Conservation (phyloP, 2,329 filamentous ascomycete species). For the Clonostachys rhizophaga region DNA sequence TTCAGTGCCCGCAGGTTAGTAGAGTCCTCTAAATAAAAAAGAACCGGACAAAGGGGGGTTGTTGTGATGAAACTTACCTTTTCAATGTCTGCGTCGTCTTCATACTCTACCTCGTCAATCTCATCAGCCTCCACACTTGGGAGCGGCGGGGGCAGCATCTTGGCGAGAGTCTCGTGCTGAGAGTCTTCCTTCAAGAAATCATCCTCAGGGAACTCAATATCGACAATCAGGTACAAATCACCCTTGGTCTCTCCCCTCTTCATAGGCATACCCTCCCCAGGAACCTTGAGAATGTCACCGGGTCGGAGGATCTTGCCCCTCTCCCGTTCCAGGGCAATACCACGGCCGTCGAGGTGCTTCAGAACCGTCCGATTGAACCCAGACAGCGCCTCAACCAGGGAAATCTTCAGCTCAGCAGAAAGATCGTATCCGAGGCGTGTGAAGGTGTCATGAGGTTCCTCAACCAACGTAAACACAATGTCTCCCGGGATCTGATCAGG, state of each 20-base stretch:
- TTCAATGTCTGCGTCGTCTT: conserved; percentile 78
- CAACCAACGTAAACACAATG: conserved; percentile 83
- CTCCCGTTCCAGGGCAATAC: conserved; percentile 75
- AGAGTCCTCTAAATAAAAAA: conserved; percentile 4
- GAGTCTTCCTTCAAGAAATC: conserved; percentile 75
- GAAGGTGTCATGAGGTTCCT: conserved; percentile 78
- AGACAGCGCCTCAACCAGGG: conserved; percentile 76
- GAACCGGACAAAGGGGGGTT: not conserved
- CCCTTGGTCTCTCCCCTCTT: conserved; percentile 82
- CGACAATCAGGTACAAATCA: conserved; percentile 81
- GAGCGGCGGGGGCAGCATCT: conserved; percentile 65
- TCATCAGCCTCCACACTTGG: conserved; percentile 64
- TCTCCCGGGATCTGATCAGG: conserved; percentile 88
- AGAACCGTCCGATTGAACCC: conserved; percentile 90
- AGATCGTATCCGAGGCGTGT: conserved; percentile 80
- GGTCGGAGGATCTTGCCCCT: conserved; percentile 80
- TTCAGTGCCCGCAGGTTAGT: conserved; percentile 23
- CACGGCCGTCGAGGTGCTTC: conserved; percentile 89
- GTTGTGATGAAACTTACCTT: conserved; percentile 43
- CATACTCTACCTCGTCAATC: conserved; percentile 83
- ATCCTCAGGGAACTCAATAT: conserved; percentile 84
- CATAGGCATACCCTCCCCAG: conserved; percentile 89
- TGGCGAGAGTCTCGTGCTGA: conserved; percentile 64
- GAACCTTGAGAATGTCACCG: conserved; percentile 78
- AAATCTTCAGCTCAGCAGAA: conserved; percentile 74